Base-by-base conservation (phyloP, 2,329 filamentous ascomycete genomes). In the Ceratocystis cacaofunesta region DNA sequence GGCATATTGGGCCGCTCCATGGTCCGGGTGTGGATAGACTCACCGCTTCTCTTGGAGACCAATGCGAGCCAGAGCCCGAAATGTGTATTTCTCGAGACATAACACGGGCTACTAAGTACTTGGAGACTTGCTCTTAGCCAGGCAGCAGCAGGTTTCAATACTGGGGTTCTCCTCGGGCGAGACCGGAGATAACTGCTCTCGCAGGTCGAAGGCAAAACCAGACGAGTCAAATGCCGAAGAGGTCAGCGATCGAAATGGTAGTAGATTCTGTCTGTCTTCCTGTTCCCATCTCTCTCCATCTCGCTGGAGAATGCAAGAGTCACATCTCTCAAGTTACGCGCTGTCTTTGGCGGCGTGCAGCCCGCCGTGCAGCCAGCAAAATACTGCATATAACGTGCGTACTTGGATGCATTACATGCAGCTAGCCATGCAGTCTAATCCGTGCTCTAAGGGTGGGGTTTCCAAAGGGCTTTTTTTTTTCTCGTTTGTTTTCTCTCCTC, bases 261-360 rank as follows among this genome's bases (percentile, higher is more conserved):
- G 36, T 5, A 12, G 3, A 12, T 12, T 41, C 2, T 41, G 10
- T 12, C 36, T 15, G 36, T 41, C 36, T 41, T 41, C 3, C 4
- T 12, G 36, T 1, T 41, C 36, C 36, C 36, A 15, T 41, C 36
- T 41, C 4, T 15, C 36, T 41, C 36, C 36, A 41, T 41, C 10
- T 52, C 25, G 19, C 22, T 52, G 48, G 10, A 19, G 48, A 22
- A 22, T 28, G 48, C 15, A 58, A 58, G 15, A 58, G 55, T 58
- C 55, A 36, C 55, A 58, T 19, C 28, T 57, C 25, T 57, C 22
- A 5, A 15, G 52, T 17, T 30, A 57, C 19, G 52, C 52, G 25
- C 52, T 58, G 19, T 36, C 55, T 58, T 58, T 58, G 55, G 55
- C 55, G 32, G 28, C 55, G 55, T 58, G 55, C 52, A 25, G 28